Evolutionary conservation across 2,329 filamentous ascomycete genomes (phyloP).

Genomic region (Xylaria multiplex): DNA sequence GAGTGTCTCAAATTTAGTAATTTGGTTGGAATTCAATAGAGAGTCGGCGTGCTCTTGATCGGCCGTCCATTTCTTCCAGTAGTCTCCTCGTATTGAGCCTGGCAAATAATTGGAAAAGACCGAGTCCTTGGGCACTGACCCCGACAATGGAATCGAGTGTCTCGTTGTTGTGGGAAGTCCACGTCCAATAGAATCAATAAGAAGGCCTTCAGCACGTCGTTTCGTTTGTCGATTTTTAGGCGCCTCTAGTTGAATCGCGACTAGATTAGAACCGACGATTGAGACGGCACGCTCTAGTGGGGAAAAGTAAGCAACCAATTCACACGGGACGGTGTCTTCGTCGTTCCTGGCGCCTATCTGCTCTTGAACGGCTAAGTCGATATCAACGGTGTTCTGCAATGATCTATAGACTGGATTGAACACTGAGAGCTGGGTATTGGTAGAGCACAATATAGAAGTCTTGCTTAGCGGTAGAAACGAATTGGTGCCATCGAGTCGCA

Average conservation of each 20-base stretch:
- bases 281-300: conserved; percentile 74
- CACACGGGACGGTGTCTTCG: conserved; percentile 47
- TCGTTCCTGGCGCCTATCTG: conserved; percentile 50
- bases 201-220: conserved; percentile 67
- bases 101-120: conserved; percentile 56
- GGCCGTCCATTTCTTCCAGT: conserved; percentile 57
- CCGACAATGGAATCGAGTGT: conserved; percentile 46
- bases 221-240: conserved; percentile 66
- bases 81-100: conserved; percentile 61
- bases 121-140: conserved; percentile 44
- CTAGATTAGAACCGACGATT: conserved; percentile 69
- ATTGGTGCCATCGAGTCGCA: conserved; percentile 61
- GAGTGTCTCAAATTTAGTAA: conserved; percentile 61
- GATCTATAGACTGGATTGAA: conserved; percentile 77
- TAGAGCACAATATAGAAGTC: conserved; percentile 72
- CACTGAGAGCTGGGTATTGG: conserved; percentile 64
- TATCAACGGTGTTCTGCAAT: conserved; percentile 61
- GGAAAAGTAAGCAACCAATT: conserved; percentile 70
- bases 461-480: conserved; percentile 75
- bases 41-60: conserved; percentile 61
- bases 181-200: conserved; percentile 79
- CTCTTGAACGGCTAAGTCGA: conserved; percentile 56
- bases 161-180: conserved; percentile 60
- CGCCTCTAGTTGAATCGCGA: conserved; percentile 75
- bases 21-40: conserved; percentile 57